Percentiles rank a stretch among this genome's conserved stretches.
phyloP scores from a whole-genome alignment of 2,329 filamentous ascomycete genomes.

The Pleomassaria siparia region DNA sequence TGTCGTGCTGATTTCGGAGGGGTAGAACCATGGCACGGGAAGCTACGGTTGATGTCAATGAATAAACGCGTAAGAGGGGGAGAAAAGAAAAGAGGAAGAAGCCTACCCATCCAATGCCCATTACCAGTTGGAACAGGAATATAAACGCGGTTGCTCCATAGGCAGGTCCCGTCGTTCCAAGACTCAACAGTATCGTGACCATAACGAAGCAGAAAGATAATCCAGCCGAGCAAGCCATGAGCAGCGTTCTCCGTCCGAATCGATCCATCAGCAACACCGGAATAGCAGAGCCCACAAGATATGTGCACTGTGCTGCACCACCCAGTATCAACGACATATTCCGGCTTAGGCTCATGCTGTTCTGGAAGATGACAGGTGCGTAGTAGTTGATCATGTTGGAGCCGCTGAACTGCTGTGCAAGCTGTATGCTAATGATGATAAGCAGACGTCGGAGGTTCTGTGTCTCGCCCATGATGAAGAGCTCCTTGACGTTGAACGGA shows the following conservation, averaged over 20 bases:
- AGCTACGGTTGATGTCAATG: slow-evolving; percentile 3
- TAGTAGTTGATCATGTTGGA: slow-evolving; percentile 15
- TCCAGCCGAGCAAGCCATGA: slow-evolving; percentile 10
- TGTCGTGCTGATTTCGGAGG: slow-evolving; percentile 12
- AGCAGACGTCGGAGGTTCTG: slow-evolving; percentile 18
- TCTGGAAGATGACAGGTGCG: slow-evolving; percentile 9
- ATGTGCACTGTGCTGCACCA: slow-evolving; percentile 11
- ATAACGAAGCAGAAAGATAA: slow-evolving; percentile 14
- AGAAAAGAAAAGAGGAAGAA: neutral
- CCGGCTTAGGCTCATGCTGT: slow-evolving; percentile 2
- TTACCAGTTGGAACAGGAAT: slow-evolving; percentile 5
- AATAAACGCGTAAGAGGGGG: neutral
- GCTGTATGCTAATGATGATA: slow-evolving; percentile 22
- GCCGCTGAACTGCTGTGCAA: slow-evolving; percentile 11
- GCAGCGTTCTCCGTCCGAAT: slow-evolving; percentile 6
- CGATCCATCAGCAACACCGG: slow-evolving; percentile 11
- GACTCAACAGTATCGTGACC: slow-evolving; percentile 19
- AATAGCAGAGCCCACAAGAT: slow-evolving; percentile 8
- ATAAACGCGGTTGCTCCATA: slow-evolving; percentile 15
- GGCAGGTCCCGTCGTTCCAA: slow-evolving; percentile 5
- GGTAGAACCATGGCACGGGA: slow-evolving; percentile 15
- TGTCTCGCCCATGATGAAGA: slow-evolving; percentile 16
- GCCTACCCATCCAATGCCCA: neutral
- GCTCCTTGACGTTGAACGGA: slow-evolving; percentile 16
- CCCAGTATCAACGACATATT: neutral